Evolutionary conservation across 768 basidiomycete species (phyloP), one percentile per base, ranked within the genome.

Genomic region (Lactarius deliciosus): DNA sequence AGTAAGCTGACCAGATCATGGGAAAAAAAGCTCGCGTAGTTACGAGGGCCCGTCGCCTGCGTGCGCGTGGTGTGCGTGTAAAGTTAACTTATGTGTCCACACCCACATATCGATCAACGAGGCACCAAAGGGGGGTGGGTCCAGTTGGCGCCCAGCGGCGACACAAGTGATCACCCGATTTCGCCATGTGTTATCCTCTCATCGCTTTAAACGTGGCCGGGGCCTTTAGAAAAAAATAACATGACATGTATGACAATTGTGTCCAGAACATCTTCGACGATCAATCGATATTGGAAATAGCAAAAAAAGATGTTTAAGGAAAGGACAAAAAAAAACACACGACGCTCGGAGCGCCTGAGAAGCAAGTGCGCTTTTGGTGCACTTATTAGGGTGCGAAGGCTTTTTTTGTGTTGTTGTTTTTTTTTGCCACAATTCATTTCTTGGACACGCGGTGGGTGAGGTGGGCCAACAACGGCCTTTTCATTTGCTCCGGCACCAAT

Each of bases 381-480:
- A 25, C 25, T 25, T 53, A 53, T 53, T 53, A 28, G 50, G 50
- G 50, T 53, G 50, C 22, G 15, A 53, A 25, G 25, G 50, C 0
- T 22, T 5, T 53, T 53, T 53, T 5, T 25, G 10, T 53, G 11
- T 53, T 53, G 22, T 50, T 36, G 10, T 38, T 38, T 38, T 38
- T 25, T 13, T n/a, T 64, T 36, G 56, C 57, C 53, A 57, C 63
- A 36, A 47, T n/a, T 32, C 13, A 58, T 57, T 57, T 57, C 56
- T 57, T 58, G 57, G 16, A 32, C 32, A 56, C 43, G 45, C 57
- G 43, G 61, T 28, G 28, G 2, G 30, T 25, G 36, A 20, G 47
- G 50, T 53, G 50, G 50, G 50, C 15, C 50, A 53, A 50, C 47
- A 50, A 64, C 63, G 63, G 63, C 63, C 32, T 64, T 45, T 64